Conservation (phyloP, 495 filamentous ascomycete genomes). For the Penicillium riverlandense region DNA sequence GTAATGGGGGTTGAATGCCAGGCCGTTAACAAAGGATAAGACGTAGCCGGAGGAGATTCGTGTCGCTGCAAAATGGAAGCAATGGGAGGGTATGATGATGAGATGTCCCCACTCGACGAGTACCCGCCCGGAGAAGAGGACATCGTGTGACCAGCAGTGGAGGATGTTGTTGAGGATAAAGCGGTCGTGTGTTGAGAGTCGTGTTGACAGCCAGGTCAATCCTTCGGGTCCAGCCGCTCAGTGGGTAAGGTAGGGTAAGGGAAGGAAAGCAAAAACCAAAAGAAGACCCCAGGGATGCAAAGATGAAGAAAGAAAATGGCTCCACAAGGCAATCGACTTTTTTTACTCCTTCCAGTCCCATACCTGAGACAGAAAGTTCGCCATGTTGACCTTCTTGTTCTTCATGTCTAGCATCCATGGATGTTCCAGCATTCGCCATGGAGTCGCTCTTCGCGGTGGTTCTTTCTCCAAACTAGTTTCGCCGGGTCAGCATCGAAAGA, state of each 20-base stretch:
- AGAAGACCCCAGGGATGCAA: background rate
- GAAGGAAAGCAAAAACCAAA: slow-evolving; percentile 9
- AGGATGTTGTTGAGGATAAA: background rate
- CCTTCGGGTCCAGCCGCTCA: slow-evolving; percentile 35
- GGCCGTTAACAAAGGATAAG: background rate
- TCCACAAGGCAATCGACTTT: slow-evolving; percentile 1
- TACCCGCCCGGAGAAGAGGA: slow-evolving; percentile 16
- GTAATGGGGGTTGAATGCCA: background rate
- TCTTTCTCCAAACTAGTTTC: slow-evolving; percentile 82
- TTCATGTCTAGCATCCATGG: slow-evolving; percentile 98
- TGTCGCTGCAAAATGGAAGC: slow-evolving; percentile 7
- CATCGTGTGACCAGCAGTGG: slow-evolving; percentile 9
- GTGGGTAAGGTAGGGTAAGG: slow-evolving; percentile 21
- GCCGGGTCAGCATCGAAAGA: background rate
- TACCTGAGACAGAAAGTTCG: slow-evolving; percentile 80
- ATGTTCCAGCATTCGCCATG: slow-evolving; percentile 98
- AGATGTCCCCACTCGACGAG: slow-evolving; percentile 8
- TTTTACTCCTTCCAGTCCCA: slow-evolving; percentile 80
- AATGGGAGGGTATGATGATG: background rate
- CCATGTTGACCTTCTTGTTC: slow-evolving; percentile 94
- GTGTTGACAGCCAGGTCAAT: slow-evolving; percentile 42
- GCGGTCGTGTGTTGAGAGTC: slow-evolving; percentile 16
- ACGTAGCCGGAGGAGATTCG: slow-evolving; percentile 9
- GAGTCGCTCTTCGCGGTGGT: slow-evolving; percentile 72
- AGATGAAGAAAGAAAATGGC: background rate